Conservation (phyloP, 2,329 filamentous ascomycete genomes). For the Juglanconis oblonga region DNA sequence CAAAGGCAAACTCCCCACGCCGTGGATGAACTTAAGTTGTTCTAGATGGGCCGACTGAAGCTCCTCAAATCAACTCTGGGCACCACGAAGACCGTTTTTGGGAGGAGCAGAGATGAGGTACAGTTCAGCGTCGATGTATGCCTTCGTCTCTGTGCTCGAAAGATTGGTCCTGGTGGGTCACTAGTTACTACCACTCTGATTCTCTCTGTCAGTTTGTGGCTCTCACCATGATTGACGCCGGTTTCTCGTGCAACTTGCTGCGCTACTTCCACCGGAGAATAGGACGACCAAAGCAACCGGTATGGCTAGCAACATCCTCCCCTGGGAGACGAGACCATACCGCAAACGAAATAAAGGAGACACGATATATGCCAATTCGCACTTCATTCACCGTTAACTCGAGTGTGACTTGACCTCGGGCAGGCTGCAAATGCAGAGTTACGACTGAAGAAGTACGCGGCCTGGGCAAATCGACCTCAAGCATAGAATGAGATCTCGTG, state of each 20-base stretch:
- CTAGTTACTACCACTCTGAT: not conserved
- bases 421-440: too few relatives aligned
- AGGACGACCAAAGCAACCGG: not conserved
- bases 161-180: not conserved
- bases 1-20: not conserved
- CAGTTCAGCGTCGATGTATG: constrained; percentile 29
- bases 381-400: too few relatives aligned
- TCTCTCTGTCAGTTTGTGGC: not conserved
- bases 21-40: not conserved
- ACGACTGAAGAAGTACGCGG: too few relatives aligned
- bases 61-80: not conserved
- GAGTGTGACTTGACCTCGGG: too few relatives aligned
- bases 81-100: constrained; percentile 16
- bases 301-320: not conserved
- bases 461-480: too few relatives aligned
- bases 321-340: too few relatives aligned
- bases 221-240: not conserved
- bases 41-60: not conserved
- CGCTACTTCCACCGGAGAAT: not conserved
- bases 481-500: too few relatives aligned
- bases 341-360: too few relatives aligned
- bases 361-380: too few relatives aligned
- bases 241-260: not conserved
- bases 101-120: constrained; percentile 28
- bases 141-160: constrained; percentile 23